Evolutionary conservation across 1,284 basidiomycete genomes (phyloP).

Genomic region (Irpex lacteus): DNA sequence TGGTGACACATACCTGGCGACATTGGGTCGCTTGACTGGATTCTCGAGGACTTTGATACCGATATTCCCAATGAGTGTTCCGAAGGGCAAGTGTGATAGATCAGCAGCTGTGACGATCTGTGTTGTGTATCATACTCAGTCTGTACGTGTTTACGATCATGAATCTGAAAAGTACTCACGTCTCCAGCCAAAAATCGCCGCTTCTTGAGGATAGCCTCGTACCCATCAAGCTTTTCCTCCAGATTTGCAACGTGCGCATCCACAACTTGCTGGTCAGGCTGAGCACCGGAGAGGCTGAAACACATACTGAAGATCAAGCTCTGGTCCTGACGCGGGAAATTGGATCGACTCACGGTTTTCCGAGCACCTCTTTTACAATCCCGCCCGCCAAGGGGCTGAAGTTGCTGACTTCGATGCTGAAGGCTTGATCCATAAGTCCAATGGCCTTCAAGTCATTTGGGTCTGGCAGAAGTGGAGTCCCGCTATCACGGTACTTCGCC

Average conservation of each 20-base stretch:
- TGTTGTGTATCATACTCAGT: not conserved
- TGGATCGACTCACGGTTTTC: not conserved
- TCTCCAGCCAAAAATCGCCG: conserved; percentile 46
- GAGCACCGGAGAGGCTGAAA: conserved; percentile 15
- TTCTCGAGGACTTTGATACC: conserved; percentile 20
- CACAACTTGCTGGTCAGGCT: conserved; percentile 9
- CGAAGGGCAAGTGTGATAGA: conserved; percentile 51
- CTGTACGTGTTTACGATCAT: not conserved
- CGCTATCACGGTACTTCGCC: conserved; percentile 39
- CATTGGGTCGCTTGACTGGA: conserved; percentile 25
- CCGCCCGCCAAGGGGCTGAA: not conserved
- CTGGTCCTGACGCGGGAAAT: no score
- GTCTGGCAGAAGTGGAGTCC: conserved; percentile 30
- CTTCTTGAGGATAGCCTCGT: conserved; percentile 44
- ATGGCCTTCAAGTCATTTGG: conserved; percentile 31
- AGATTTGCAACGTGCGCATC: conserved; percentile 22
- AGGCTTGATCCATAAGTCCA: conserved; percentile 55
- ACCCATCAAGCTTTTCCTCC: conserved; percentile 37
- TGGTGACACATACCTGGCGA: conserved; percentile 16
- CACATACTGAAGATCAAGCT: no score
- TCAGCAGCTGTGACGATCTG: conserved; percentile 48
- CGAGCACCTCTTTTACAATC: not conserved
- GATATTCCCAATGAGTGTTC: conserved; percentile 12
- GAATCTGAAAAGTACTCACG: conserved; percentile 24
- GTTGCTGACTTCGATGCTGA: conserved; percentile 39